phyloP scores from a whole-genome alignment of 2,329 filamentous ascomycete species.

The Cordyceps farinosa region DNA sequence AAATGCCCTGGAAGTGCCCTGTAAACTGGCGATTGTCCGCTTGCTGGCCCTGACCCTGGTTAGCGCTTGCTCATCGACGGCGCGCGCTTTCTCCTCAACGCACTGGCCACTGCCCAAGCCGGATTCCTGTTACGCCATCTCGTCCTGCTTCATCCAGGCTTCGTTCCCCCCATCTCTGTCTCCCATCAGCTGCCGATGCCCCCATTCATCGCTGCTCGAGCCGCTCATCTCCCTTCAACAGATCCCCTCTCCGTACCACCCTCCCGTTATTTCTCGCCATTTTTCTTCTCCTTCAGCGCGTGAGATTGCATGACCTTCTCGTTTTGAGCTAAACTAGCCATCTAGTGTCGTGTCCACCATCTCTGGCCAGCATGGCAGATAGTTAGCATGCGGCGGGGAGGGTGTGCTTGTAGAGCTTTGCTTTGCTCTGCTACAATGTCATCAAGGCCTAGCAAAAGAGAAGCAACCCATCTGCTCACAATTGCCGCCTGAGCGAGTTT shows the following conservation, averaged over 20 bases:
- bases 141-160: background rate
- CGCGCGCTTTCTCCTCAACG: background rate
- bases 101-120: background rate
- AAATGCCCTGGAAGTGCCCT: background rate
- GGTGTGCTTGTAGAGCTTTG: background rate
- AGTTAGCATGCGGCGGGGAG: background rate
- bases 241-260: background rate
- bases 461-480: background rate
- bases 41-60: background rate
- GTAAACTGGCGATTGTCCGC: background rate
- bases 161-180: background rate
- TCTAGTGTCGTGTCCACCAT: background rate
- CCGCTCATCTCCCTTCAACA: background rate
- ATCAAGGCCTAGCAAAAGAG: background rate
- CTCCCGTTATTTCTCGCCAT: background rate
- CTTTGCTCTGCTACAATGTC: background rate
- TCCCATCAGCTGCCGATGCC: background rate
- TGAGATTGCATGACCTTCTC: background rate
- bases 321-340: background rate
- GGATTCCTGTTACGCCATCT: background rate
- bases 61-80: background rate
- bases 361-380: background rate
- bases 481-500: constrained; percentile 1
- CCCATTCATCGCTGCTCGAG: background rate
- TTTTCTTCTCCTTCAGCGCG: background rate